Base-by-base conservation (phyloP, 2,329 filamentous ascomycete genomes). In the Exophiala sideris region DNA sequence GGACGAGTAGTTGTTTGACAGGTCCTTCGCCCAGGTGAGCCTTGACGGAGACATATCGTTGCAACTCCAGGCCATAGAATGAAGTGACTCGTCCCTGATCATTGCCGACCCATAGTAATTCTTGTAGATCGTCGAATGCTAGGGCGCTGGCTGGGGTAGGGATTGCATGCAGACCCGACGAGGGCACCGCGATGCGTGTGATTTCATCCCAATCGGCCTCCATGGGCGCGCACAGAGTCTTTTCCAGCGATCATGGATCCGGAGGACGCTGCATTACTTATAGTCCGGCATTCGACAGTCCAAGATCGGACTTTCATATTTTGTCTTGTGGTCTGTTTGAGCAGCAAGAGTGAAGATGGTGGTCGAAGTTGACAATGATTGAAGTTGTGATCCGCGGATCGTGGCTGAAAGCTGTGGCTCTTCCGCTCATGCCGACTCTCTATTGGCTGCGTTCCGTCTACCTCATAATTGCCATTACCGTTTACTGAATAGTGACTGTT, bases 81-180 rank as follows among this genome's bases (percentile, higher is more conserved):
- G 92, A 96, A 41, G 85, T 87, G 45, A 97, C 84, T 61, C 91
- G 85, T 58, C 94, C 94, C 89, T 86, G 89, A 75, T 94, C 89
- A 71, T 94, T 95, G 44, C 91, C 95, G 2, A 86, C 84, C 94
- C 95, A 99, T 49, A 99, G 74, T 34, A 99, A 80, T 71, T 99
- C 94, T 70, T 96, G 88, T 36, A 81, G 79, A 53, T 87, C 87
- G 71, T 99, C 94, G 72, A 99, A 99, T 45, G 88, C 87, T 70
- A 96, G 82, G 2, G 90, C 86, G 41, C 88, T 86, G 62, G 90
- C 84, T 53, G 84, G 83, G 18, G 87, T 87, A 40, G 85, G 81
- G 66, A 87, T 76, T 62, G 81, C 81, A 75, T 87, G 85, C 66
- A 84, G 78, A 68, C 83, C 86, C 66, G 88, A 85, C 65, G 88